phyloP scores from a whole-genome alignment of 179 eudicot species.

The Pouteria campechiana region DNA sequence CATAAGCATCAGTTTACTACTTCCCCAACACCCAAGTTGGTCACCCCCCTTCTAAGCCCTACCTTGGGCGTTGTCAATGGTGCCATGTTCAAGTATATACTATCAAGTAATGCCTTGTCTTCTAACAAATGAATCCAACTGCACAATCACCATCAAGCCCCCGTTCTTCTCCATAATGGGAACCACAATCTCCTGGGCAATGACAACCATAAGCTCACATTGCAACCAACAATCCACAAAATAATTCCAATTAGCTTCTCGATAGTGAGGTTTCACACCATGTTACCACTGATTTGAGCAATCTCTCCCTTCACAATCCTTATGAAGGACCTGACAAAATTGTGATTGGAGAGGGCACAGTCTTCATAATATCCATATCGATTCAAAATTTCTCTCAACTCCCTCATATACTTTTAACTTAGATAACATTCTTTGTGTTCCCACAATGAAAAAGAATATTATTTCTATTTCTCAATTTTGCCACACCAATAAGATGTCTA shows the following conservation, averaged over 20 bases:
- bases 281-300: neutral
- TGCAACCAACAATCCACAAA: too few relatives aligned
- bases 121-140: too few relatives aligned
- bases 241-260: conserved; percentile 1
- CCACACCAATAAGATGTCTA: neutral
- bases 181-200: too few relatives aligned
- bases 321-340: conserved; percentile 1
- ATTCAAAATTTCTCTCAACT: neutral
- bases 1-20: too few relatives aligned
- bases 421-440: conserved; percentile 2
- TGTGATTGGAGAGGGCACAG: conserved; percentile 1
- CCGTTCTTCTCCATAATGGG: too few relatives aligned
- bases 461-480: conserved; percentile 1
- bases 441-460: neutral
- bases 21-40: too few relatives aligned
- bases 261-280: conserved; percentile 5
- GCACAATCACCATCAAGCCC: too few relatives aligned
- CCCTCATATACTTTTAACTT: neutral
- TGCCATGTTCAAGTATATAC: too few relatives aligned
- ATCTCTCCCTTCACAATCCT: neutral
- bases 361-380: conserved; percentile 1
- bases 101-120: too few relatives aligned
- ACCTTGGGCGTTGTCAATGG: too few relatives aligned
- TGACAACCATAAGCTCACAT: too few relatives aligned
- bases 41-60: too few relatives aligned